Evolutionary conservation across 176 grass and related monocot species (phyloP).

Genomic region (Guadua angustifolia): DNA sequence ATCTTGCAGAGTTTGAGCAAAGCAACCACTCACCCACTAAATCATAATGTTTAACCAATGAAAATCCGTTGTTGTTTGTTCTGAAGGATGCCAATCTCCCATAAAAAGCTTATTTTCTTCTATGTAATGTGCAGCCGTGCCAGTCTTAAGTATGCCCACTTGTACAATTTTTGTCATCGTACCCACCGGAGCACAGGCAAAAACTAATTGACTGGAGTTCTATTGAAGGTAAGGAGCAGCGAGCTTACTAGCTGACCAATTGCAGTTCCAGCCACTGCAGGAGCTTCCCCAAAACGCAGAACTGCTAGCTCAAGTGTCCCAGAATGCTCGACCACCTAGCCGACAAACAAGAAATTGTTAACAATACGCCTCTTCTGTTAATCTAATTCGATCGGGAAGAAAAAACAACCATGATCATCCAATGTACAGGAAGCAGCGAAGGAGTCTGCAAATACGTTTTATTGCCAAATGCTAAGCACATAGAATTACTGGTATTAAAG

Average conservation of each 20-base stretch:
- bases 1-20: background rate
- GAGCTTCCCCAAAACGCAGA: conserved; percentile 43
- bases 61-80: background rate
- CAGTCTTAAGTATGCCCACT: background rate
- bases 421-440: background rate
- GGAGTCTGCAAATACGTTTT: background rate
- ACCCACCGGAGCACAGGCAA: background rate
- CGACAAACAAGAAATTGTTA: conserved; percentile 32
- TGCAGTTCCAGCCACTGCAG: conserved; percentile 62
- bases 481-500: background rate
- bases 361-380: background rate
- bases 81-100: background rate
- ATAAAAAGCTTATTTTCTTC: background rate
- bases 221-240: background rate
- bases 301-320: conserved; percentile 58
- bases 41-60: background rate
- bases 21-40: background rate
- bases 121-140: background rate
- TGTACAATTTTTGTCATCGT: background rate
- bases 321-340: conserved; percentile 79
- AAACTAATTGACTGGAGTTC: background rate
- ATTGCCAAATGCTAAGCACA: background rate
- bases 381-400: background rate
- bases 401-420: background rate
- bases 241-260: conserved; percentile 62